Evolutionary conservation across 495 filamentous ascomycete species (phyloP), one percentile per base, ranked within the genome.

Genomic region (Oidiodendron maius): DNA sequence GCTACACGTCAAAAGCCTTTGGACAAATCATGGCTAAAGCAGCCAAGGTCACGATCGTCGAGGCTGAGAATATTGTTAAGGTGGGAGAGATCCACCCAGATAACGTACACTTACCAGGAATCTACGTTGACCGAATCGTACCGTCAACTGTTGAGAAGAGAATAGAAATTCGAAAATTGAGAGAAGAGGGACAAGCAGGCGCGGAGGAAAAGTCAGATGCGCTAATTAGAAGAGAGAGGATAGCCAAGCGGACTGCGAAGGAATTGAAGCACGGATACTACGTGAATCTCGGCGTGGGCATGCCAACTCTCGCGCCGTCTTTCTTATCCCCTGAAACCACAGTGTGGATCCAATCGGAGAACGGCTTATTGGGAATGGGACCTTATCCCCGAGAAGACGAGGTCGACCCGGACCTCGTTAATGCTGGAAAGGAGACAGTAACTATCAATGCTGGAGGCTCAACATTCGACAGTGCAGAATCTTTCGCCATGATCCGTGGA

Each of bases 371-470:
- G 3, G 90, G 90, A 11, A 75, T 96, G 71, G 80, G 81, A 10
- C 70, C 78, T 16, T 81, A 84, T 57, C 81, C 81, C 0, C 64
- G 83, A 59, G 88, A 93, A 61, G 89, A 95, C 56, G 71, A 75
- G 25, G 70, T 81, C 21, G 80, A 84, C 52, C 65, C 78, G 2
- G 90, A 96, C 66, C 76, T 95, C 21, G 90, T 95, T 73, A 96
- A 96, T 53, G 90, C 90, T 17, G 91, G 90, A 25, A 96, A 96
- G 70, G 89, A 96, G 69, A 95, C 90, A 1, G 88, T 95, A 6
- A 96, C 91, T 5, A 77, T 96, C 15, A 71, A 80, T 13, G 81
- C 83, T 0, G 90, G 91, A 23, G 89, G 86, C 3, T 72, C 84
- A 12, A 80, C 81, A 47, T 96, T 96, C 48, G 87, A 87, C 48